Evolutionary conservation across 169 alveolate species (phyloP).

Genomic region (Cytauxzoon felis): DNA sequence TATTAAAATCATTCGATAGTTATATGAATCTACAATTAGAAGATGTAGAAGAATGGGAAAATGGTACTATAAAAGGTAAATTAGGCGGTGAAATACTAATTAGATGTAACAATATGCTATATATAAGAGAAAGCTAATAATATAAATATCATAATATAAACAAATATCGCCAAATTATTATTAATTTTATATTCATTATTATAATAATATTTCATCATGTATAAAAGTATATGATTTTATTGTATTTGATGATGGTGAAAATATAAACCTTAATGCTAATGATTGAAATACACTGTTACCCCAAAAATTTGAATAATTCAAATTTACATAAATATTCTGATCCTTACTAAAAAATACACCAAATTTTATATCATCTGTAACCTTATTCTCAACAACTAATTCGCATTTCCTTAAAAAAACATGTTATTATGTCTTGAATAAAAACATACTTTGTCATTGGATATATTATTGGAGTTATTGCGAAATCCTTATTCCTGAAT

Average conservation of each 20-base stretch:
- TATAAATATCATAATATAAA: not conserved
- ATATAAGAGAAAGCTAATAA: conserved; percentile 21
- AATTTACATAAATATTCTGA: conserved; percentile 20
- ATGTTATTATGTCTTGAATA: not conserved
- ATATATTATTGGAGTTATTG: conserved; percentile 43
- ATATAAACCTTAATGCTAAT: conserved; percentile 48
- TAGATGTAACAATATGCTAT: conserved; percentile 63
- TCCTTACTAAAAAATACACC: conserved; percentile 42
- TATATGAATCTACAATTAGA: conserved; percentile 86
- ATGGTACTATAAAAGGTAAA: conserved; percentile 85
- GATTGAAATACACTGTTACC: conserved; percentile 47
- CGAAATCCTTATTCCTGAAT: conserved; percentile 19
- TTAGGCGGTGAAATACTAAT: conserved; percentile 80
- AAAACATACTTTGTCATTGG: conserved; percentile 25
- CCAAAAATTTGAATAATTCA: conserved; percentile 34
- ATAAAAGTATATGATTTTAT: conserved; percentile 32
- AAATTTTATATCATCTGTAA: conserved; percentile 52
- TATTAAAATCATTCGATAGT: conserved; percentile 84
- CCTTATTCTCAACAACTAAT: conserved; percentile 26
- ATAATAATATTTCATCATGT: conserved; percentile 33
- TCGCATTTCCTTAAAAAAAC: conserved; percentile 27
- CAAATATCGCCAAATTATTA: not conserved
- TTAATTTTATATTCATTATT: not conserved
- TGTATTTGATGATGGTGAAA: conserved; percentile 25
- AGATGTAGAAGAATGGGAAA: conserved; percentile 90